These are phyloP conservation scores for Coniophora puteana DNA, from an alignment of 1,284 basidiomycete species.

Conservation along the genomic window DNA sequence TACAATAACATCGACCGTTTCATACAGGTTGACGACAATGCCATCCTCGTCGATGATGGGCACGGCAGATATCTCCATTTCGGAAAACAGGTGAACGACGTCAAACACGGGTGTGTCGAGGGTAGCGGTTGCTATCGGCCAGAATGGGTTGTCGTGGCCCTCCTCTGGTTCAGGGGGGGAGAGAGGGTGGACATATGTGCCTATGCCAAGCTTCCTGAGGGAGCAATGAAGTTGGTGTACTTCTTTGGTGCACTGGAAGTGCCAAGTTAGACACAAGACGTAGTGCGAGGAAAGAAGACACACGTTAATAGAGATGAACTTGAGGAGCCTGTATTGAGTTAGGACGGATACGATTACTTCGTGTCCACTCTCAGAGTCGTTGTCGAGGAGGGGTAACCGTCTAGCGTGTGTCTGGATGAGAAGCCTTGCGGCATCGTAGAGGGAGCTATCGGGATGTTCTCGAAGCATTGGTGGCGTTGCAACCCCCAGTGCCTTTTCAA, in stretches of 20 bases:
- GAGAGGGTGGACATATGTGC: slow-evolving; percentile 78
- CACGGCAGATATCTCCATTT: slow-evolving; percentile 93
- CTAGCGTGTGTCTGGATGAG: slow-evolving; percentile 96
- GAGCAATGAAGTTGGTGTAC: slow-evolving; percentile 75
- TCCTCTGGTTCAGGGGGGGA: slow-evolving; percentile 37
- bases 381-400: slow-evolving; percentile 90
- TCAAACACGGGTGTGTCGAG: slow-evolving; percentile 94
- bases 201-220: slow-evolving; percentile 87
- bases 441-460: slow-evolving; percentile 84
- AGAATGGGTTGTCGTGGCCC: slow-evolving; percentile 66
- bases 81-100: slow-evolving; percentile 98
- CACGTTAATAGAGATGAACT: slow-evolving; percentile 98
- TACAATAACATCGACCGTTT: slow-evolving; percentile 98
- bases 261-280: slow-evolving; percentile 9
- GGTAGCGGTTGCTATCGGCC: slow-evolving; percentile 91
- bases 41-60: slow-evolving; percentile 95
- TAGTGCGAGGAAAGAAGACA: slow-evolving; percentile 19
- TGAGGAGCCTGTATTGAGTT: slow-evolving; percentile 97
- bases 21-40: slow-evolving; percentile 94
- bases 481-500: slow-evolving; percentile 91
- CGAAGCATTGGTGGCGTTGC: slow-evolving; percentile 88
- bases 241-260: slow-evolving; percentile 62
- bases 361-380: slow-evolving; percentile 90
- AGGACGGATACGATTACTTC: slow-evolving; percentile 96
- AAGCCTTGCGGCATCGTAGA: slow-evolving; percentile 88